Base-by-base conservation (phyloP, 164 flowering plant species). In the Kalanchoe fedtschenkoi region DNA sequence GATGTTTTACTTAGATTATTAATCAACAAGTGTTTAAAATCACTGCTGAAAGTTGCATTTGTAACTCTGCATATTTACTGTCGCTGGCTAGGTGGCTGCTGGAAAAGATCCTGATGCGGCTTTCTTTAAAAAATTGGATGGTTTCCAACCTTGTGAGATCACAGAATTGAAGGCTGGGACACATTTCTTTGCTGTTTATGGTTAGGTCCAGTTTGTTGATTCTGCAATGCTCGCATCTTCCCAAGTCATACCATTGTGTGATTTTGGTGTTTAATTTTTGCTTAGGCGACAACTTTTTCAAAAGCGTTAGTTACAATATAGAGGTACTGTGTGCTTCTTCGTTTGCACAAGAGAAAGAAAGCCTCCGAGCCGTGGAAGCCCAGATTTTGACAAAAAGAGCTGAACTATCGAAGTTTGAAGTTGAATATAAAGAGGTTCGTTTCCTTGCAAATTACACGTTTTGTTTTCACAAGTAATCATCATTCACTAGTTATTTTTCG, bases 111-210 rank as follows among this genome's bases (percentile, higher is more conserved):
- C 91, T 24, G 97, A 90, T 66, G 68, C 91, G 55, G 88, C 93
- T 61, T 90, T 93, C 75, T 93, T 93, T 71, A 93, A 87, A 69
- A 84, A 84, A 62, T 71, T 93, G 93, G 90, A 80, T 92, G 96
- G 24, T 91, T 95, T 77, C 95, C 84, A 72, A 32, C 96, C 87
- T 26, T 95, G 97, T 84, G 99, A 95, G 78, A 69, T 95, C 66
- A 84, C 77, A 69, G 93, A 91, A 70, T 75, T 95, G 55, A 88
- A 88, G 79, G 86, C 95, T 47, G 99, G 97, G 62, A 85, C 80
- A 30, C 99, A 95, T 73, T 72, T 79, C n/a, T 95, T 95, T 81
- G 95, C 96, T 63, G 90, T 95, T 67, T 95, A 95, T 86, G 99
- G 99, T 89, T 43, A 69, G 88, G 70, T 66, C 42, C 34, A 38